Evolutionary conservation across 2,329 filamentous ascomycete species (phyloP), one percentile per base, ranked within the genome.

Genomic region (Furcasterigmium sp.): DNA sequence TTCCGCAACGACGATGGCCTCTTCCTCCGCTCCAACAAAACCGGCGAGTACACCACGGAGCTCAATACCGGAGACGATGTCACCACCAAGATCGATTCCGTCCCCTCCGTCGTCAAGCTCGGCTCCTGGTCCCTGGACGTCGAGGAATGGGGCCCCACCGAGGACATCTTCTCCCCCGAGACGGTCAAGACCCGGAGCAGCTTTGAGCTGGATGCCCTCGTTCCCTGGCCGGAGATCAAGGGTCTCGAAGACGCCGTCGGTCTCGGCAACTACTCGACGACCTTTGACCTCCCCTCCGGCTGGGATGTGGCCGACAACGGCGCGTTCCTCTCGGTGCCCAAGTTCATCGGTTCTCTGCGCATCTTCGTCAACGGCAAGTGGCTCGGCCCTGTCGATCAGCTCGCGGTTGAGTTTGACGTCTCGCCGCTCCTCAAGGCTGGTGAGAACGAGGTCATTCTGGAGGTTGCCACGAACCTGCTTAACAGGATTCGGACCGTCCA

Each of bases 401-500:
- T 42, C 5, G 45, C 19, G n/a, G 37, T 28, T 29, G 35, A 32
- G 8, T 37, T 29, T 20, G 47, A 49, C 37, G 43, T 51, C 17
- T 29, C 41, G 11, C 11, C 23, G 15, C 41, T 41, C 7, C 37
- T 50, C 8, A 13, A 39, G 11, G 36, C 42, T 19, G 39, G 47
- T 4, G 32, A 40, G 23, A 46, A 48, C 35, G 19, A 19, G 6
- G 25, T 51, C 15, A 26, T 19, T 8, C 45, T 51, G 36, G 46
- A 48, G 26, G 46, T 44, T 11, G 34, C 46, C 14, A 48, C 46
- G 14, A 44, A 47, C 18, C 46, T 52, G 17, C 41, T 48, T 32
- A 52, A 52, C 34, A 37, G 35, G 26, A n/a, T 46, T 21, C 29
- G 44, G 10, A 26, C 39, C 13, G 39, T 30, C 15, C 30, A 46